Evolutionary conservation across 1,284 basidiomycete species (phyloP).

Genomic region (Ustilago esculenta): DNA sequence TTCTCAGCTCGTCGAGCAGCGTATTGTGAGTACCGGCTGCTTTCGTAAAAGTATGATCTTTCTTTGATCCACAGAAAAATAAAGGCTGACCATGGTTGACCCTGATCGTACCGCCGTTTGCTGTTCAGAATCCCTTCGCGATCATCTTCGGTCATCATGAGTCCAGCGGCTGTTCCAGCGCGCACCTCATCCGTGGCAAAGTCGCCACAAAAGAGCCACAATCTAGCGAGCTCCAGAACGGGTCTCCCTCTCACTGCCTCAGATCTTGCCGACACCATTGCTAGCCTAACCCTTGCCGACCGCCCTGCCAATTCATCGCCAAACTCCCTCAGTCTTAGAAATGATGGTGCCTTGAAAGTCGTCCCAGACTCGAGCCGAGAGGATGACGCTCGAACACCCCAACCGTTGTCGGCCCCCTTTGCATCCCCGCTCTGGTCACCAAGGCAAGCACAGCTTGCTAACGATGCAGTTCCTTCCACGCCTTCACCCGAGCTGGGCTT

Average conservation of each 20-base stretch:
- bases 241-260: slow-evolving; percentile 27
- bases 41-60: background rate
- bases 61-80: too few species aligned
- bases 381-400: slow-evolving; percentile 14
- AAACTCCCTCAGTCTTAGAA: background rate
- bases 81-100: too few species aligned
- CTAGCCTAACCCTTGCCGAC: slow-evolving; percentile 28
- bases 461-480: background rate
- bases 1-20: slow-evolving; percentile 42
- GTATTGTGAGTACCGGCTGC: slow-evolving; percentile 24
- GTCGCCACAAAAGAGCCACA: slow-evolving; percentile 12
- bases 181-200: slow-evolving; percentile 32
- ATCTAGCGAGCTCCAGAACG: background rate
- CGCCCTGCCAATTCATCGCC: background rate
- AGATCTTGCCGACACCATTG: slow-evolving; percentile 49
- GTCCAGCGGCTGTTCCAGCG: slow-evolving; percentile 23
- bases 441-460: background rate
- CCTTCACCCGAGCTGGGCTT: slow-evolving; percentile 8
- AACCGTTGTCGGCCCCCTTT: slow-evolving; percentile 8
- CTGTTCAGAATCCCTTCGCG: slow-evolving; percentile 40
- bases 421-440: background rate
- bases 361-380: slow-evolving; percentile 1
- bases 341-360: background rate
- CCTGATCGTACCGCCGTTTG: background rate
- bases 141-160: slow-evolving; percentile 40